Base-by-base conservation (phyloP, 768 basidiomycete genomes). In the Leccinum boreale region DNA sequence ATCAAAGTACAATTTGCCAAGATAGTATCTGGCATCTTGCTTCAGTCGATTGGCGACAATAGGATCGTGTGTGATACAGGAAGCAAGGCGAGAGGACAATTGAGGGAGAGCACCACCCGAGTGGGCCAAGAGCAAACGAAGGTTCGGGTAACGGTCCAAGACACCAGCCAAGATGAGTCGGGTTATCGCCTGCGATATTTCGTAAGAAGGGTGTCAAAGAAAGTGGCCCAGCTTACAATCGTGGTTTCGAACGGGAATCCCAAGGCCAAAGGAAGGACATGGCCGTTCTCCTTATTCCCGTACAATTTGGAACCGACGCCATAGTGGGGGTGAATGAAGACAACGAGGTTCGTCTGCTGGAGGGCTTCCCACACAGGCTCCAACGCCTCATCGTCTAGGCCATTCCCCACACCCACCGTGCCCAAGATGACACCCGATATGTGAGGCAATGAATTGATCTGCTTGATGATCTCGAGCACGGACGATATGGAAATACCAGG, bases 201-300 rank as follows among this genome's bases (percentile, higher is more conserved):
- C 12, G 53, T 69, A 3, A 69, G 58, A 35, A 14, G 10, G 19
- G 7, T 8, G 49, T 31, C 21, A 9, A 55, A 54, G 54, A 15
- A 26, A 52, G 48, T 4, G 39, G 45, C 14, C 14, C 19, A 44
- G 77, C 88, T 69, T 63, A 92, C 91, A 31, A 85, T 85, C 4
- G 93, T 93, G 17, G 92, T 94, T 75, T 94, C 93, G 65, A 94
- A 88, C 3, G 92, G 92, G 73, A 95, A 94, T 1, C 93, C 92
- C 15, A 93, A 79, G 1, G 91, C 90, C 52, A 94, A 81, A 3
- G 92, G 89, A 28, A 95, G 82, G 39, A 93, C 93, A 62, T 94
- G 93, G 0, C 93, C 93, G 62, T 94, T 94, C 44, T 85, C 81
- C 58, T 78, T 83, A 55, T 85, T 80, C 1, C 92, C 92, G 81